Evolutionary conservation across 1,284 basidiomycete genomes (phyloP), one percentile per base, ranked within the genome.

Genomic region (Meira miltonrushii): DNA sequence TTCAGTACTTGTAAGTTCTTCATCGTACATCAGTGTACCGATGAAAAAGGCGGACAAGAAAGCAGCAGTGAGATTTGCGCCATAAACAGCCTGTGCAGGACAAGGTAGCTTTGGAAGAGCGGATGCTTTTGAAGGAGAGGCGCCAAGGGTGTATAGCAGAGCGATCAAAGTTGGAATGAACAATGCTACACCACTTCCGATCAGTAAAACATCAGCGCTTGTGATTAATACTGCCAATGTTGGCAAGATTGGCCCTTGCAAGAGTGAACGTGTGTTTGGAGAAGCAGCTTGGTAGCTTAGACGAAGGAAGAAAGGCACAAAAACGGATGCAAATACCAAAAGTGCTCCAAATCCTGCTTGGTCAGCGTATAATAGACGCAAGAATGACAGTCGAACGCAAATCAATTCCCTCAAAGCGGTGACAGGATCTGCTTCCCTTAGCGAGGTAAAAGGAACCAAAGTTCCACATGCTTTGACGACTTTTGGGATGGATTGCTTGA

Each of bases 131-230:
- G 13, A 33, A 23, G 13, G 8, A 39, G 15, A 41, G 5, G 28
- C 19, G 11, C 38, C 39, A 41, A 38, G 5, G 19, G 28, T 13
- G 37, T 53, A 38, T 5, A 53, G 50, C 11, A 39, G 6, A 17
- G 17, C 23, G 25, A 53, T 39, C 15, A 53, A 39, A 15, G 50
- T n/a, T 17, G 50, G 50, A 41, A 53, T 53, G 23, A 53, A 53
- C 7, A 28, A 13, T n/a, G 21, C 50, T 13, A 53, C 21, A 53
- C 50, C 50, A 38, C 17, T n/a, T 37, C 50, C 50, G 19, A 53
- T 13, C 11, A 53, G 28, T n/a, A 53, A 33, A 39, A 19, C 37
- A 41, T 13, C 37, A 23, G n/a, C 37, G 23, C 50, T 53, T 37
- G 50, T 53, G 21, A 53, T 19, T 19, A 53, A 21, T 13, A 19